Percentiles rank a stretch among this genome's conserved stretches.
These are phyloP conservation scores for Tilletia caries DNA, from an alignment of 1,284 basidiomycete genomes.

Conservation along the genomic window DNA sequence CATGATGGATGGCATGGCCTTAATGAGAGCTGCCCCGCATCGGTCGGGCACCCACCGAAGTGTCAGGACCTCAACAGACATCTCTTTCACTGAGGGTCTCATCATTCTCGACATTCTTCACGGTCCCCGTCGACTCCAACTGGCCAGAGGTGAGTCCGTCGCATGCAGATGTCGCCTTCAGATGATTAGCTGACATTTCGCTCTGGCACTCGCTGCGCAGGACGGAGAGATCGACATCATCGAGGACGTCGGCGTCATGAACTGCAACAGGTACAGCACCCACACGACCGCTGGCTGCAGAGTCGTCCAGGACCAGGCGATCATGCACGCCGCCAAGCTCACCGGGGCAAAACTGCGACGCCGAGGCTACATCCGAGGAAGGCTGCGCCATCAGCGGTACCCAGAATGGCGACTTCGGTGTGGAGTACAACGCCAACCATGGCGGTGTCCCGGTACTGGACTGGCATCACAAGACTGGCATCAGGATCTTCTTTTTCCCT, in stretches of 20 bases:
- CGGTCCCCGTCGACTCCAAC: neutral
- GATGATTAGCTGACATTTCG: no score
- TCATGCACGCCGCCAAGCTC: conserved; percentile 27
- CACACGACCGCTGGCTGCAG: conserved; percentile 37
- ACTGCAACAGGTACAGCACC: conserved; percentile 33
- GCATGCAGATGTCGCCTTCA: no score
- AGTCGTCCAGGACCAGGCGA: conserved; percentile 22
- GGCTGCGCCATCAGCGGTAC: conserved; percentile 65
- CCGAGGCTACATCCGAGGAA: conserved; percentile 61
- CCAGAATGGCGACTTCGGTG: conserved; percentile 59
- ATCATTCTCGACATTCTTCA: conserved; percentile 28
- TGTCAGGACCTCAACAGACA: conserved; percentile 30
- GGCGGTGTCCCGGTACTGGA: conserved; percentile 59
- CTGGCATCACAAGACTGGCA: conserved; percentile 49
- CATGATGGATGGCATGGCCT: conserved; percentile 35
- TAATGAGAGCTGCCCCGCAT: conserved; percentile 26
- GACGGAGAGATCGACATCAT: conserved; percentile 12
- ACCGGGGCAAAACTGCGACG: conserved; percentile 60
- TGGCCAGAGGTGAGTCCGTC: neutral
- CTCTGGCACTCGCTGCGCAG: neutral
- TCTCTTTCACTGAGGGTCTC: conserved; percentile 37
- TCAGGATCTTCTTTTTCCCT: conserved; percentile 63
- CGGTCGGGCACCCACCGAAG: conserved; percentile 10
- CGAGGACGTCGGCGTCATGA: conserved; percentile 3
- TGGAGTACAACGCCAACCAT: conserved; percentile 62